Base-by-base conservation (phyloP, 495 filamentous ascomycete species). In the Sphaerosporella brunnea region DNA sequence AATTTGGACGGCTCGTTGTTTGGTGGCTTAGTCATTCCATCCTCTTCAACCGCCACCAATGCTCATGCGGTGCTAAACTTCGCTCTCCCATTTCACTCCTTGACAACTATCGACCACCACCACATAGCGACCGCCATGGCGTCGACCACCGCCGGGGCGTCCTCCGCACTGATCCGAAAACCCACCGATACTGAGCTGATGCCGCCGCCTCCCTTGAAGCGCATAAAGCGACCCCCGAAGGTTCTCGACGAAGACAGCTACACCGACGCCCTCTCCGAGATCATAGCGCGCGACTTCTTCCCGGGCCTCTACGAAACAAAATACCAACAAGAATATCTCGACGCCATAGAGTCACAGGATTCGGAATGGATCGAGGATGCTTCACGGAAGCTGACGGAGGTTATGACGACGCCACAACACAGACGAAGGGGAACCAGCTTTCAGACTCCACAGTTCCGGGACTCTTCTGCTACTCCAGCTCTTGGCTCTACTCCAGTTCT, bases 281-380 rank as follows among this genome's bases (percentile, higher is more conserved):
- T 97, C 54, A 94, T 96, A 45, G 82, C 83, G 23, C 82, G 92
- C 32, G 92, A 97, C 65, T 97, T 90, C 70, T 97, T 95, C 62
- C 90, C 90, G 0, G 90, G 87, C 2, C 70, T 97, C 0, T 68
- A 87, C 0, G 87, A 96, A 55, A 77, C 74, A 23, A 75, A 93
- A 50, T 75, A 76, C 2, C 85, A 93, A 57, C 78, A 87, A 55
- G 90, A 97, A 53, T 95, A 94, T 58, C 68, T 97, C 21, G 79
- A 92, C 55, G 90, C 90, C 0, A 64, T 95, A 7, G 84, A 90
- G 10, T 90, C 84, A 3, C 75, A 78, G 28, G 79, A 97, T 62
- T 65, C 70, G 44, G 73, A 73, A 56, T 95, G 92, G 88, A 94
- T 96, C 45, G 66, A 73, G n/a, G 80, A 74, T 48, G 82, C 85